phyloP scores from a whole-genome alignment of 805 yeast genomes.

The Metschnikowia anglica region DNA sequence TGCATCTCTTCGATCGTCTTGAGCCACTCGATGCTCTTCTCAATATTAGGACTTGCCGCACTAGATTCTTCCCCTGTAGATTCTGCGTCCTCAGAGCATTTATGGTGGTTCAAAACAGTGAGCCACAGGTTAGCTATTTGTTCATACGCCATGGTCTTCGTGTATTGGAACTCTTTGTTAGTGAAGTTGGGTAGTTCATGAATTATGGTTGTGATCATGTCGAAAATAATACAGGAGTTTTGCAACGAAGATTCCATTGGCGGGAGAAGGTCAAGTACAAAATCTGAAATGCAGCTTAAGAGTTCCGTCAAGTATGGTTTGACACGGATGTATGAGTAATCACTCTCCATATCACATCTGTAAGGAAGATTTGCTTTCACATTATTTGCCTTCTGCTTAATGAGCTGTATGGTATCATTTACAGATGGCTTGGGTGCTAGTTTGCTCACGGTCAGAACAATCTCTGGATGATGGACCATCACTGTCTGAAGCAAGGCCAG shows the following conservation, averaged over 20 bases:
- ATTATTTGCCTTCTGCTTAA: slow-evolving; percentile 45
- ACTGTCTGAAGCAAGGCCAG: slow-evolving; percentile 52
- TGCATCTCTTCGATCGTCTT: slow-evolving; percentile 36
- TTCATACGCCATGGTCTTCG: slow-evolving; percentile 54
- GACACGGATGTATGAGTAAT: slow-evolving; percentile 74
- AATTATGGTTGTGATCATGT: slow-evolving; percentile 57
- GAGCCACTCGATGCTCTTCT: slow-evolving; percentile 25
- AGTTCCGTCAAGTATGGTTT: slow-evolving; percentile 68
- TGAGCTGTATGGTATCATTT: slow-evolving; percentile 48
- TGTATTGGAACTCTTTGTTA: slow-evolving; percentile 54
- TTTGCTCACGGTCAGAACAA: slow-evolving; percentile 48
- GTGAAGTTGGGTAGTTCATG: slow-evolving; percentile 67
- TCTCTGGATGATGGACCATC: slow-evolving; percentile 61
- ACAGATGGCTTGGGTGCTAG: slow-evolving; percentile 61
- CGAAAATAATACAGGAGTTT: slow-evolving; percentile 59
- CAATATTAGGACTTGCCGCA: slow-evolving; percentile 11
- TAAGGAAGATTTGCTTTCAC: slow-evolving; percentile 63
- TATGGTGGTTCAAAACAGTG: slow-evolving; percentile 40
- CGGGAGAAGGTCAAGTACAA: slow-evolving; percentile 68
- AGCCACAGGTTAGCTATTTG: slow-evolving; percentile 64
- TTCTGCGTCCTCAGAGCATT: slow-evolving; percentile 20
- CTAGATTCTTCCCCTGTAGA: slow-evolving; percentile 7
- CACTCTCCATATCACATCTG: slow-evolving; percentile 68
- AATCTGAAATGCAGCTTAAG: slow-evolving; percentile 68
- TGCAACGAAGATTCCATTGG: slow-evolving; percentile 59